phyloP scores from a whole-genome alignment of 2,329 filamentous ascomycete species.

The Aspergillus spinulosporus region DNA sequence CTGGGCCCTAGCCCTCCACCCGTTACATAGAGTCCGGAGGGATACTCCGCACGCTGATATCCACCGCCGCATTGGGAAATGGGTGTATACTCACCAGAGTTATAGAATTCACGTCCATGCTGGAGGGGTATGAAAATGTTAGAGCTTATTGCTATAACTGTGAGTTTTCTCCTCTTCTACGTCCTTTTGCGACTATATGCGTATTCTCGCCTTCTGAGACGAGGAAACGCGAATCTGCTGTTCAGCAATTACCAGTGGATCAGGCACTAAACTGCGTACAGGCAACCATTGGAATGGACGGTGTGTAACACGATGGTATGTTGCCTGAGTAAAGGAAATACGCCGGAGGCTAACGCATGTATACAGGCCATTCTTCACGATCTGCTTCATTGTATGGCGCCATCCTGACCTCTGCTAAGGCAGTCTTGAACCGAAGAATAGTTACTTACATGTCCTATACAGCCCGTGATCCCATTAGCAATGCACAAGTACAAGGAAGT shows the following conservation, averaged over 20 bases:
- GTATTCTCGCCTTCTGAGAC: no score
- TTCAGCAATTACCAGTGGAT: background rate
- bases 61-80: background rate
- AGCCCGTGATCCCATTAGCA: conserved; percentile 43
- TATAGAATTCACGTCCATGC: conserved; percentile 46
- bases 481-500: conserved; percentile 46
- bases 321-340: background rate
- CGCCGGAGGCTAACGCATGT: background rate
- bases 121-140: conserved; percentile 49
- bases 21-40: background rate
- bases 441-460: conserved; percentile 11
- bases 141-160: conserved; percentile 51
- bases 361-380: conserved; percentile 47
- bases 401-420: background rate
- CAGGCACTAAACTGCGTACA: conserved; percentile 12
- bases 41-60: background rate
- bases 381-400: conserved; percentile 46
- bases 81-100: conserved; percentile 4
- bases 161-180: conserved; percentile 24
- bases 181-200: no score
- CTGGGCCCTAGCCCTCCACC: conserved; percentile 3
- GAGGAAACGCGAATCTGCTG: no score
- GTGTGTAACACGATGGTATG: conserved; percentile 46
- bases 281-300: conserved; percentile 48
- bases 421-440: background rate